Evolutionary conservation across 2,329 filamentous ascomycete species (phyloP).

Genomic region (Aspergillus transmontanensis): DNA sequence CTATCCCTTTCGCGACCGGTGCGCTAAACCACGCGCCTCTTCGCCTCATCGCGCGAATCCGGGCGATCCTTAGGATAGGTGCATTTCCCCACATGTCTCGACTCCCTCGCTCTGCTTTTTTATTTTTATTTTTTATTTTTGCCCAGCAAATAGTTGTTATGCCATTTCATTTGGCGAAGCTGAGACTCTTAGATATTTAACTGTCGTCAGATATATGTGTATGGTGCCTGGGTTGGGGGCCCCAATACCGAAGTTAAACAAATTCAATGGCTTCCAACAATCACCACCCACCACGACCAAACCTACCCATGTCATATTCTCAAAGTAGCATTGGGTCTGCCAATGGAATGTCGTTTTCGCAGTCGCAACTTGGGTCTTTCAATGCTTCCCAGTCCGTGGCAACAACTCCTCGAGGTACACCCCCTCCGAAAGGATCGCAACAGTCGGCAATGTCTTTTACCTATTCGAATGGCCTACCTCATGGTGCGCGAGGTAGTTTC

Average conservation of each 20-base stretch:
- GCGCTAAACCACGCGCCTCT: slow-evolving; percentile 36
- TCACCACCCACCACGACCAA: slow-evolving; percentile 30
- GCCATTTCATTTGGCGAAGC: slow-evolving; percentile 8
- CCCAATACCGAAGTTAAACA: slow-evolving; percentile 11
- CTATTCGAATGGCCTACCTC: slow-evolving; percentile 41
- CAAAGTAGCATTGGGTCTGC: slow-evolving; percentile 41
- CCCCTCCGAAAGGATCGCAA: slow-evolving; percentile 45
- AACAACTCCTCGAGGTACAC: slow-evolving; percentile 49
- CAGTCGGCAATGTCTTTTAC: slow-evolving; percentile 45
- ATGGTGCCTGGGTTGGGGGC: slow-evolving; percentile 11
- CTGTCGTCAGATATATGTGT: slow-evolving; percentile 5
- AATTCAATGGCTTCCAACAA: slow-evolving; percentile 34
- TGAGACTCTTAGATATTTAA: neutral
- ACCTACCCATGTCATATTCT: slow-evolving; percentile 41
- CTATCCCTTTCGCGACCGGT: slow-evolving; percentile 25
- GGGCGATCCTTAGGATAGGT: slow-evolving; percentile 29
- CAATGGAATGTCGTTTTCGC: slow-evolving; percentile 43
- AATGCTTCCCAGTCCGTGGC: slow-evolving; percentile 49
- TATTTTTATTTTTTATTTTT: slow-evolving; percentile 12
- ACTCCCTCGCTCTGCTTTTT: slow-evolving; percentile 18
- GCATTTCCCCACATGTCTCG: slow-evolving; percentile 26
- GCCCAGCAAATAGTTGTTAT: slow-evolving; percentile 12
- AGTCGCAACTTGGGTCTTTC: slow-evolving; percentile 45
- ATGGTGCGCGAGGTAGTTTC: slow-evolving; percentile 37
- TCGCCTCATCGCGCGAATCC: slow-evolving; percentile 32